A percentile compares a stretch with the other conserved stretches of the same genome.
phyloP scores from a whole-genome alignment of 192 early-diverging fungal species.

The Geranomyces michiganensis region DNA sequence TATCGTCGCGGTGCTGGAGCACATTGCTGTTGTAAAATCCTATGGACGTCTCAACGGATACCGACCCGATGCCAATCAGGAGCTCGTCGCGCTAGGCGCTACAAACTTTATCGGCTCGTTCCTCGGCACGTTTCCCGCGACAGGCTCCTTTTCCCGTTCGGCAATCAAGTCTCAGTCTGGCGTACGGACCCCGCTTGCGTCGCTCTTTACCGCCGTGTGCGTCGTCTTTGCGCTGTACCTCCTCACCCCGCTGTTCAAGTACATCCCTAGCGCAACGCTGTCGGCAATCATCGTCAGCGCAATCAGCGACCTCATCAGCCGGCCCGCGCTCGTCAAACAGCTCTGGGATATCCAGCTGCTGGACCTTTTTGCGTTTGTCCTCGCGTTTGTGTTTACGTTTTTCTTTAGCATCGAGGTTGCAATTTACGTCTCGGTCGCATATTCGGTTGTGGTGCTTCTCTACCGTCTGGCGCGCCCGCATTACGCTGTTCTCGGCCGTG shows the following conservation, averaged over 20 bases:
- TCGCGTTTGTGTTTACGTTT: constrained; percentile 62
- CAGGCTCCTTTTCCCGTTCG: constrained; percentile 92
- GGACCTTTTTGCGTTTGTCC: constrained; percentile 57
- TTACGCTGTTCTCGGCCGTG: constrained; percentile 47
- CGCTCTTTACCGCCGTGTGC: constrained; percentile 74
- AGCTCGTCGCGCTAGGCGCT: constrained; percentile 85
- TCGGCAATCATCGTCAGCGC: constrained; percentile 85
- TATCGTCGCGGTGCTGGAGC: constrained; percentile 84
- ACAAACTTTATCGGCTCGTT: constrained; percentile 86
- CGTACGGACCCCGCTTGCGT: constrained; percentile 77
- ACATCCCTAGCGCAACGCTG: constrained; percentile 78
- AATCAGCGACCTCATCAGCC: constrained; percentile 77
- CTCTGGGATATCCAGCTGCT: constrained; percentile 63
- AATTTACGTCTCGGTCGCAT: constrained; percentile 76
- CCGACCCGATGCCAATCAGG: constrained; percentile 82
- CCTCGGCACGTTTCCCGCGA: constrained; percentile 84
- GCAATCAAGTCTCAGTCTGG: constrained; percentile 91
- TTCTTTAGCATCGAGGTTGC: constrained; percentile 75
- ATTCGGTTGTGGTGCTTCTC: constrained; percentile 76
- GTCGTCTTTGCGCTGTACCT: constrained; percentile 82
- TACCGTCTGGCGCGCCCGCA: constrained; percentile 77
- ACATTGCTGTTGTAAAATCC: constrained; percentile 85
- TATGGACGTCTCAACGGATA: constrained; percentile 88
- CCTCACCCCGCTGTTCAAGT: constrained; percentile 84
- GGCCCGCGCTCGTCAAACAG: constrained; percentile 58